These are phyloP conservation scores for Talaromyces funiculosus DNA, from an alignment of 2,329 filamentous ascomycete species.

Conservation along the genomic window DNA sequence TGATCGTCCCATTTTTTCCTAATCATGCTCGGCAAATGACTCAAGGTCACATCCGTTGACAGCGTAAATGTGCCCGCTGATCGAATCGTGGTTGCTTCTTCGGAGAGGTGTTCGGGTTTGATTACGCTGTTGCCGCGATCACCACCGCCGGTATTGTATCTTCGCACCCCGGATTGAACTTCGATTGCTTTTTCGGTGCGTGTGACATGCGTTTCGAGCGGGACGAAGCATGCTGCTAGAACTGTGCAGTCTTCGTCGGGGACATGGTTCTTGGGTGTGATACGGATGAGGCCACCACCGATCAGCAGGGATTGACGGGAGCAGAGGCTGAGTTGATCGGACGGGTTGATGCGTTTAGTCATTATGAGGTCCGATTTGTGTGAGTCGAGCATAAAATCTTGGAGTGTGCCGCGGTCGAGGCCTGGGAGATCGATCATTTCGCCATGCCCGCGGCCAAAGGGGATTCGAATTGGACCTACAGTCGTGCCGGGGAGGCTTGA, in stretches of 20 bases:
- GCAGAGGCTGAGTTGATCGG: conserved; percentile 63
- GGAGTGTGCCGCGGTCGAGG: conserved; percentile 66
- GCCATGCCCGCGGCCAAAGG: conserved; percentile 77
- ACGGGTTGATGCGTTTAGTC: conserved; percentile 66
- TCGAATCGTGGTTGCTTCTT: conserved; percentile 42
- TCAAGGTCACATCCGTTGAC: conserved; percentile 75
- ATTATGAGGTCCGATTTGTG: conserved; percentile 68
- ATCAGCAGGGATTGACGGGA: conserved; percentile 75
- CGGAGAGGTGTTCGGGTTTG: conserved; percentile 49
- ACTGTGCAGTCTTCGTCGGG: conserved; percentile 58
- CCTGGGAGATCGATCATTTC: conserved; percentile 93
- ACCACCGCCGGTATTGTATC: conserved; percentile 36
- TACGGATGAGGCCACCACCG: conserved; percentile 78
- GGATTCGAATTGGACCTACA: conserved; percentile 86
- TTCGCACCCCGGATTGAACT: conserved; percentile 61
- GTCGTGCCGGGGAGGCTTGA: conserved; percentile 88
- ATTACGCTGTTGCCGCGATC: conserved; percentile 57
- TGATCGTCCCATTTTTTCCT: conserved; percentile 60
- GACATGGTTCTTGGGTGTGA: conserved; percentile 61
- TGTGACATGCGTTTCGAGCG: conserved; percentile 70
- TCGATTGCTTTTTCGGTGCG: conserved; percentile 71
- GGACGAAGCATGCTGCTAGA: conserved; percentile 80
- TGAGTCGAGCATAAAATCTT: conserved; percentile 62
- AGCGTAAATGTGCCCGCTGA: conserved; percentile 72
- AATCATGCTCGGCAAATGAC: conserved; percentile 68